Base-by-base conservation (phyloP, 352 stramenopile species). In the Thalassiosira exigua region DNA sequence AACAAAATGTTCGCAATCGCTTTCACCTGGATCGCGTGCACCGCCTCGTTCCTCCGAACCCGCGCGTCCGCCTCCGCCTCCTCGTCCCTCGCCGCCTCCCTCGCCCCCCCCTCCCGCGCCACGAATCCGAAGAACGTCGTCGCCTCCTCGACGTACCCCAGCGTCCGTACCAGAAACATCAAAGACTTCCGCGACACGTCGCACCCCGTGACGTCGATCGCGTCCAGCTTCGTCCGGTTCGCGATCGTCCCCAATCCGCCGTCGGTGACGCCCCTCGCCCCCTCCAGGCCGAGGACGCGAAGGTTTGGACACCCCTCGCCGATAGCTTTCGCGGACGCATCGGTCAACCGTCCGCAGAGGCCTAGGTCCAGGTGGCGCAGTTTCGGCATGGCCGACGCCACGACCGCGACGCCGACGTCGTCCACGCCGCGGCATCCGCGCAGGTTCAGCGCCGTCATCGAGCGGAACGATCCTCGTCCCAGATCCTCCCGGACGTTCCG, bases 151-250 rank as follows among this genome's bases (percentile, higher is more conserved):
- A 70, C 61, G 29, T 60, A 70, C 7, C 27, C 61, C 7, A 70
- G 46, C 9, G 27, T n/a, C 2, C 17, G 2, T 17, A 48, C n/a
- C 39, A 48, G 11, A 48, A n/a, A 11, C 39, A 48, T 11, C 39
- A 72, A 19, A 54, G 64, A 72, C 24, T 62, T 60, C 19, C 64
- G 32, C 48, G 64, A 36, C 36, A 72, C 52, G 21, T 48, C 51
- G 30, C 64, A 72, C 21, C 64, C 64, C 3, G 50, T 60, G 21
- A 72, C 61, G 21, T 72, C 61, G 19, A 72, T 21, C 33, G 61
- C 12, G 36, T 53, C 61, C 2, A 72, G 50, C 24, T 72, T 72
- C 17, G 46, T 62, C 24, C 29, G 0, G 32, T 51, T 72, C 14
- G 29, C 51, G 32, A 72, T 53, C 27, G 51, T 39, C 11, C 64